Conservation (phyloP, 345 rosid species). For the Fremontodendron californicum region DNA sequence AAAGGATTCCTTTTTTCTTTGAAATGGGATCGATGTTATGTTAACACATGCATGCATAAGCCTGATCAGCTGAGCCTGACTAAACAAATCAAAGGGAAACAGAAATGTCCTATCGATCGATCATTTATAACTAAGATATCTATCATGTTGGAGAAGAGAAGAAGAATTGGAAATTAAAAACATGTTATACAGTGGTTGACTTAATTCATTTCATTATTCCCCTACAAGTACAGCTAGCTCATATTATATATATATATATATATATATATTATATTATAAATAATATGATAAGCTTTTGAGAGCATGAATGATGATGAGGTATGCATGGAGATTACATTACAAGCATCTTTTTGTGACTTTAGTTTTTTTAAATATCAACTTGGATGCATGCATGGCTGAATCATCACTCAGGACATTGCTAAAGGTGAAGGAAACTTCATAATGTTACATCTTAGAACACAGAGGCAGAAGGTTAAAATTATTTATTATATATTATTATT, state of each 20-base stretch:
- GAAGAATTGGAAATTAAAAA: too few species aligned
- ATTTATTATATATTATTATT: conserved; percentile 11
- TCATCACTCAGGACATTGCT: conserved; percentile 23
- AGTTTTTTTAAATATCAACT: neutral
- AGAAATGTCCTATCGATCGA: conserved; percentile 11
- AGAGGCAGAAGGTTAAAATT: neutral
- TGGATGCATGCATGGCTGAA: conserved; percentile 32
- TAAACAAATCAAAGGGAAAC: neutral
- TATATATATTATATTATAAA: conserved; percentile 16
- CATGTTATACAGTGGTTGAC: too few species aligned
- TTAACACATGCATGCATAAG: too few species aligned
- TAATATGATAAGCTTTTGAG: conserved; percentile 7
- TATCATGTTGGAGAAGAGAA: neutral
- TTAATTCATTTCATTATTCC: conserved; percentile 4
- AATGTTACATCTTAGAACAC: conserved; percentile 21
- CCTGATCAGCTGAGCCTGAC: too few species aligned
- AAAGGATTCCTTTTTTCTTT: too few species aligned
- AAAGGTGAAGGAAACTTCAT: conserved; percentile 29
- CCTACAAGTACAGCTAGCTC: conserved; percentile 35
- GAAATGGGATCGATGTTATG: too few species aligned
- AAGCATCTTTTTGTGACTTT: conserved; percentile 24
- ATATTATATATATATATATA: too few species aligned
- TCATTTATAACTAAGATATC: neutral
- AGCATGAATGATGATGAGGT: conserved; percentile 21
- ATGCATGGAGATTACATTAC: conserved; percentile 24